These are phyloP conservation scores for Fraxinus dipetala DNA, from an alignment of 305 asterid species.

Conservation along the genomic window DNA sequence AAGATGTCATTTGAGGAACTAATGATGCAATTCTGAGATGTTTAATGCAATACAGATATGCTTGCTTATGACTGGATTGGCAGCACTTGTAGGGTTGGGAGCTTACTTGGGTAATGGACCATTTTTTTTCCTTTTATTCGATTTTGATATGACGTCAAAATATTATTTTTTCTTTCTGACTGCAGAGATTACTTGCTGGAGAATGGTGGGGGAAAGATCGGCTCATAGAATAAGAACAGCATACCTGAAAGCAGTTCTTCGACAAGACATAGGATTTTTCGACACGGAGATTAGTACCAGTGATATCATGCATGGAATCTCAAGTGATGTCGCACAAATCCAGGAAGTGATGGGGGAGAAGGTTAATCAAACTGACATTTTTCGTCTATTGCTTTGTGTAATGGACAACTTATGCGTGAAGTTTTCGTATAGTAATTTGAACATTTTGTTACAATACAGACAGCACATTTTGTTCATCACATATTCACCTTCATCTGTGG, in stretches of 20 bases:
- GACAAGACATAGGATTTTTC: slow-evolving; percentile 71
- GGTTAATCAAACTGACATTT: slow-evolving; percentile 34
- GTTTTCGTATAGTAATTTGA: slow-evolving; percentile 1
- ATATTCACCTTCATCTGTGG: slow-evolving; percentile 77
- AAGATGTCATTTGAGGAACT: neutral
- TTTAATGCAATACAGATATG: slow-evolving; percentile 45
- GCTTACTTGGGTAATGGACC: slow-evolving; percentile 65
- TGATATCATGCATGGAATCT: slow-evolving; percentile 89
- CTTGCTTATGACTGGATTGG: slow-evolving; percentile 63
- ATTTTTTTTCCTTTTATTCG: neutral
- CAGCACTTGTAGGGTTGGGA: slow-evolving; percentile 64
- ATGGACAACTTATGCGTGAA: neutral
- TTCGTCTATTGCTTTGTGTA: neutral
- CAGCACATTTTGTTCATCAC: slow-evolving; percentile 81
- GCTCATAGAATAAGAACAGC: slow-evolving; percentile 75
- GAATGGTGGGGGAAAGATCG: slow-evolving; percentile 79
- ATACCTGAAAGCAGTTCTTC: slow-evolving; percentile 66
- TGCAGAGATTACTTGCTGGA: slow-evolving; percentile 81
- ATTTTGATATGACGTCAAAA: neutral
- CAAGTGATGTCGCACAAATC: slow-evolving; percentile 86
- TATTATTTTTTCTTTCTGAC: neutral
- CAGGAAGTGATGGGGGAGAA: slow-evolving; percentile 92
- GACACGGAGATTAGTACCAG: slow-evolving; percentile 69
- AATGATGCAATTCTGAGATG: slow-evolving; percentile 4
- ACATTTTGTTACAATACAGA: slow-evolving; percentile 41